Percentiles rank a stretch among this genome's conserved stretches.
phyloP scores from a whole-genome alignment of 176 grass and related monocot species.

The Juncus inflexus region DNA sequence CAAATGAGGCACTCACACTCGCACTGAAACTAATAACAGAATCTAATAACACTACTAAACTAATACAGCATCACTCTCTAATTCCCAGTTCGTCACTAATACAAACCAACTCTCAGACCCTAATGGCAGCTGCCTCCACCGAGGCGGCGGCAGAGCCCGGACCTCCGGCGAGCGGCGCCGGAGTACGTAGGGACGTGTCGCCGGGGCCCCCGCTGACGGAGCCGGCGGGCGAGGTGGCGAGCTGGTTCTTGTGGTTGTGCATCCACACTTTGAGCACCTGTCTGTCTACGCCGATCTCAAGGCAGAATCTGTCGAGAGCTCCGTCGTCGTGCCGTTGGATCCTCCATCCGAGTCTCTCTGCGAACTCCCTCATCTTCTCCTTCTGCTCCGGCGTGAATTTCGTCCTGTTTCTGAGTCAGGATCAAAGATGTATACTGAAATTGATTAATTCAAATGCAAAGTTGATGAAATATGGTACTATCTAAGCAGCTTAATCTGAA shows the following conservation, averaged over 20 bases:
- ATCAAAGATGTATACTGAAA: conserved; percentile 36
- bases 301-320: conserved; percentile 82
- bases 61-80: conserved; percentile 21
- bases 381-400: conserved; percentile 53
- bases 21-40: conserved; percentile 4
- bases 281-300: conserved; percentile 68
- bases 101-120: conserved; percentile 7
- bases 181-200: background rate
- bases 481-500: too few species aligned
- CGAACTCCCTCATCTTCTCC: conserved; percentile 83
- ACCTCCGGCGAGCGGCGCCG: background rate
- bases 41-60: conserved; percentile 8
- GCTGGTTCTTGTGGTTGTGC: conserved; percentile 93
- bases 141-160: background rate
- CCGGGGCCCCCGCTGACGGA: background rate
- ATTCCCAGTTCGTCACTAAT: conserved; percentile 22
- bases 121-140: conserved; percentile 13
- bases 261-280: conserved; percentile 98
- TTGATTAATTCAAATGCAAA: conserved; percentile 50
- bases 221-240: background rate
- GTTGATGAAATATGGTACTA: background rate
- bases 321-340: conserved; percentile 95
- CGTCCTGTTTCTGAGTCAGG: conserved; percentile 42
- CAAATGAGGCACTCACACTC: conserved; percentile 7
- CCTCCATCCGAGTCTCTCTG: conserved; percentile 85